These are phyloP conservation scores for Kwoniella shandongensis DNA, from an alignment of 768 basidiomycete species.

Conservation along the genomic window DNA sequence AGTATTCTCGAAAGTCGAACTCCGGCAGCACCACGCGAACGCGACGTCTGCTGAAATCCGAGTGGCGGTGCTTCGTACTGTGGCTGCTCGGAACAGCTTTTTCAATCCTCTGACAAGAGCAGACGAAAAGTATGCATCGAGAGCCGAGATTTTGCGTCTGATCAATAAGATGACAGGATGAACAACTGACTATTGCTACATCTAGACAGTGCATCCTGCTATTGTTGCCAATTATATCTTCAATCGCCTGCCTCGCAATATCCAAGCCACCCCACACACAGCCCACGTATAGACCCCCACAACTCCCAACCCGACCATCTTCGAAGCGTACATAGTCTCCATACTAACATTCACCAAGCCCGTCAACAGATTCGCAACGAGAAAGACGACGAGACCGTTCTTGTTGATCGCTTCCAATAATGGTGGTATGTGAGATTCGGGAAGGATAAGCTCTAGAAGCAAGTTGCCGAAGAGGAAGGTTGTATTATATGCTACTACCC, in stretches of 20 bases:
- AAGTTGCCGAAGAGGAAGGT: constrained; percentile 80
- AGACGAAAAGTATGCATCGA: no score
- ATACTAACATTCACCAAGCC: constrained; percentile 79
- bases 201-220: no score
- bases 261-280: constrained; percentile 68
- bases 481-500: constrained; percentile 85
- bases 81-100: no score
- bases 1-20: no score
- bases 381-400: constrained; percentile 76
- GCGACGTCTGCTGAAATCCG: no score
- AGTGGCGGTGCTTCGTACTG: no score
- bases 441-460: constrained; percentile 68
- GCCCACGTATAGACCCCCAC: constrained; percentile 64
- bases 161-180: no score
- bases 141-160: no score
- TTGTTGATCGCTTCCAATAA: constrained; percentile 79
- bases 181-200: no score
- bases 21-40: no score
- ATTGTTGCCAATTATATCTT: no score
- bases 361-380: constrained; percentile 81
- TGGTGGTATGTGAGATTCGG: constrained; percentile 33
- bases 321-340: constrained; percentile 73
- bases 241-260: constrained; percentile 28
- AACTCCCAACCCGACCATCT: constrained; percentile 63
- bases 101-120: no score